Evolutionary conservation across 768 basidiomycete genomes (phyloP).

Genomic region (Podaxis sp.): DNA sequence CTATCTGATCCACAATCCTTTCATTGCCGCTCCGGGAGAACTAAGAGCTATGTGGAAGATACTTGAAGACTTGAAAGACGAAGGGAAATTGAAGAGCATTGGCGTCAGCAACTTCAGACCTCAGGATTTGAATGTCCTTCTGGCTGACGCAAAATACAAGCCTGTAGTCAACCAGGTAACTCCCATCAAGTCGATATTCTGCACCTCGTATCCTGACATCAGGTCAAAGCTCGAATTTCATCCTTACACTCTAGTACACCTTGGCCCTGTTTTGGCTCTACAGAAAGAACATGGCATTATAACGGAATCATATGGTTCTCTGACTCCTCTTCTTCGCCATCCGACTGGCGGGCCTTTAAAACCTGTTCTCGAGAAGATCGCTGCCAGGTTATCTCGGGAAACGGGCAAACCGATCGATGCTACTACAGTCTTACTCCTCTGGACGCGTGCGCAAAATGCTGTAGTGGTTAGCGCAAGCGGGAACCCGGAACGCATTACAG

Average conservation of each 20-base stretch:
- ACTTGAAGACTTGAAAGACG: slow-evolving; percentile 44
- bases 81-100: slow-evolving; percentile 34
- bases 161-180: slow-evolving; percentile 50
- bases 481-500: slow-evolving; percentile 25
- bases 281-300: slow-evolving; percentile 33
- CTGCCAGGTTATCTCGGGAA: slow-evolving; percentile 20
- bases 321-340: slow-evolving; percentile 34
- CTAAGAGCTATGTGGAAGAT: slow-evolving; percentile 40
- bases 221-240: slow-evolving; percentile 30
- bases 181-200: too few relatives aligned
- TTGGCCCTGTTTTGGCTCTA: slow-evolving; percentile 28
- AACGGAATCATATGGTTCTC: slow-evolving; percentile 31
- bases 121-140: slow-evolving; percentile 37
- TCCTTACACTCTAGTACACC: slow-evolving; percentile 29
- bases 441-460: slow-evolving; percentile 28
- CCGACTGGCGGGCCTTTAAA: slow-evolving; percentile 33
- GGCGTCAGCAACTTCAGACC: slow-evolving; percentile 53
- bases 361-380: slow-evolving; percentile 31
- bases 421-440: slow-evolving; percentile 25
- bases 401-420: slow-evolving; percentile 20
- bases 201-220: neutral
- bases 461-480: slow-evolving; percentile 29
- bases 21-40: slow-evolving; percentile 21
- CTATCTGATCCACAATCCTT: slow-evolving; percentile 47
- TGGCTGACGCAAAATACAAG: slow-evolving; percentile 40